Percentiles rank a stretch among this genome's conserved stretches.
Conservation (phyloP, 768 basidiomycete genomes). For the Phaeolepiota aurea region DNA sequence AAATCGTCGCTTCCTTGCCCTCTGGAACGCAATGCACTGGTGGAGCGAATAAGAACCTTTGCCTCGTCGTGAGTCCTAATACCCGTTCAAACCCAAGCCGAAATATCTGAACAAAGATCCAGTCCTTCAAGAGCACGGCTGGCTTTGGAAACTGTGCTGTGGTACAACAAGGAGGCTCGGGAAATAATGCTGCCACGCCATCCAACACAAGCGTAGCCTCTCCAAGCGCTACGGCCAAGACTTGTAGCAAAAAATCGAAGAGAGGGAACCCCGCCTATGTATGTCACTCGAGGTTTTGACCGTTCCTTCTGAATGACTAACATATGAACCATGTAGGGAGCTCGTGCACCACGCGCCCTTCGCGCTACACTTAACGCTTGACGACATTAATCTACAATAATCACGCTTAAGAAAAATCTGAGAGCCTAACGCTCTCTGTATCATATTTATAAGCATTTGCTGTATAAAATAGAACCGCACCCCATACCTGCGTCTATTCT, state of each 20-base stretch:
- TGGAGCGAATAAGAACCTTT: slow-evolving; percentile 25
- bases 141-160: slow-evolving; percentile 24
- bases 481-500: too few species aligned
- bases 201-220: not conserved
- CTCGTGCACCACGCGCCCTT: too few species aligned
- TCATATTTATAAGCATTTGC: too few species aligned
- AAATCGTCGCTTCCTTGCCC: slow-evolving; percentile 28
- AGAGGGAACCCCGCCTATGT: not conserved
- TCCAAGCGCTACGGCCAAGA: not conserved
- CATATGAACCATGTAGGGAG: too few species aligned
- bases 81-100: not conserved
- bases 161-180: not conserved
- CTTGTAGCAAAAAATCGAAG: not conserved
- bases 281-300: not conserved
- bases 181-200: not conserved
- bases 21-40: slow-evolving; percentile 34
- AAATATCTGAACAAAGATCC: not conserved
- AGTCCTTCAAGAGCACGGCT: slow-evolving; percentile 31
- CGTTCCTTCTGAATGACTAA: too few species aligned
- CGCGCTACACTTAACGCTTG: too few species aligned
- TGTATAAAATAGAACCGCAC: too few species aligned
- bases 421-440: too few species aligned
- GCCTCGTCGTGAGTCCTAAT: slow-evolving; percentile 23
- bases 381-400: too few species aligned
- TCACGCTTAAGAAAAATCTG: too few species aligned